Evolutionary conservation across 2,329 filamentous ascomycete species (phyloP).

Genomic region (Cladosporium oxysporum): DNA sequence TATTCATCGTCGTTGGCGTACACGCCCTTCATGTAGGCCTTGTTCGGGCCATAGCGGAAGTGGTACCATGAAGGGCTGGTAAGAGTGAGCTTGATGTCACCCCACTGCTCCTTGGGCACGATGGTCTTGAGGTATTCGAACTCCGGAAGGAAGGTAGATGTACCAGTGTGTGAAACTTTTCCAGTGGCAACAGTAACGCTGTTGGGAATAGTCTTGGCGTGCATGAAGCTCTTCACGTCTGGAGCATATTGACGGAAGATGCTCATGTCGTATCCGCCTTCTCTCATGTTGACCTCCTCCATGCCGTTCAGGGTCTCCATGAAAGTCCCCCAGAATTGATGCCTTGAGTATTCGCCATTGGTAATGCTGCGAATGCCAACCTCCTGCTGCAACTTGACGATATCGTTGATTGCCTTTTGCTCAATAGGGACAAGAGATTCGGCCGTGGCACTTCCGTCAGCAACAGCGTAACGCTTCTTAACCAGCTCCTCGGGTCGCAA

Average conservation of each 20-base stretch:
- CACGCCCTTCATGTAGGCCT: slow-evolving; percentile 47
- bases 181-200: slow-evolving; percentile 58
- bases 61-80: slow-evolving; percentile 29
- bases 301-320: slow-evolving; percentile 46
- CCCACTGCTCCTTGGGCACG: slow-evolving; percentile 61
- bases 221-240: slow-evolving; percentile 63
- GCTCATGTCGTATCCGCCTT: slow-evolving; percentile 42
- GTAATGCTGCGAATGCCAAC: slow-evolving; percentile 36
- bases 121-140: slow-evolving; percentile 61
- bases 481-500: slow-evolving; percentile 66
- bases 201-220: slow-evolving; percentile 58
- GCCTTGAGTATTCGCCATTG: slow-evolving; percentile 38
- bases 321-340: slow-evolving; percentile 37
- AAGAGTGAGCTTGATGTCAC: slow-evolving; percentile 52
- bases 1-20: slow-evolving; percentile 51
- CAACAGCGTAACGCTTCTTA: slow-evolving; percentile 56
- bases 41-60: slow-evolving; percentile 52
- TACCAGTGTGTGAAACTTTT: slow-evolving; percentile 59
- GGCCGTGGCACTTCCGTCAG: slow-evolving; percentile 29
- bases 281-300: slow-evolving; percentile 47
- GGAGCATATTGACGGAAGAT: slow-evolving; percentile 62
- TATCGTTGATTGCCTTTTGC: slow-evolving; percentile 35
- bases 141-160: slow-evolving; percentile 58
- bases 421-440: slow-evolving; percentile 35
- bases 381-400: slow-evolving; percentile 38